These are phyloP conservation scores for Scutellaria barbata DNA, from an alignment of 257 asterid genomes.

Conservation along the genomic window DNA sequence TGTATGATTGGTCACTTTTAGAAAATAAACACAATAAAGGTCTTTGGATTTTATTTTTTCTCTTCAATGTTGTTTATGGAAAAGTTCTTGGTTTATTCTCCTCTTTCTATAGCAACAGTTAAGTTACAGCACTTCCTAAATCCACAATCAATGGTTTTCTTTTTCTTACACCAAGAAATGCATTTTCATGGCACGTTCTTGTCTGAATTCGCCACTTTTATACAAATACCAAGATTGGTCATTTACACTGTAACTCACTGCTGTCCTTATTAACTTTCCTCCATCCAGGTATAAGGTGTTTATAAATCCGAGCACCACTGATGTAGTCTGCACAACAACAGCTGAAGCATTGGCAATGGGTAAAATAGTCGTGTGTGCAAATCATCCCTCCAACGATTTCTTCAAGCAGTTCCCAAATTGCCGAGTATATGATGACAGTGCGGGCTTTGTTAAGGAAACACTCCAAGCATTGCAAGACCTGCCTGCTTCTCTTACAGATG, in stretches of 20 bases:
- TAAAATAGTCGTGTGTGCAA: conserved; percentile 90
- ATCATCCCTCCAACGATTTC: conserved; percentile 95
- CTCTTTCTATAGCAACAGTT: not conserved
- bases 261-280: conserved; percentile 5
- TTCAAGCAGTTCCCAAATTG: conserved; percentile 98
- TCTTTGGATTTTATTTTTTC: not conserved
- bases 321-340: conserved; percentile 96
- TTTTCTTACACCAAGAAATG: not conserved
- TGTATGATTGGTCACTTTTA: conserved; percentile 5
- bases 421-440: conserved; percentile 63
- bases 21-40: not conserved
- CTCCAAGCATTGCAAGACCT: conserved; percentile 67
- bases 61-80: not conserved
- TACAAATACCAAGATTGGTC: not conserved
- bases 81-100: not conserved
- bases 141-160: not conserved
- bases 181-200: conserved; percentile 19
- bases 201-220: not conserved
- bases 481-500: conserved; percentile 74
- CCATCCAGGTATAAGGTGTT: conserved; percentile 83
- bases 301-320: conserved; percentile 96
- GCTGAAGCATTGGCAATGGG: conserved; percentile 99
- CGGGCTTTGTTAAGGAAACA: conserved; percentile 80
- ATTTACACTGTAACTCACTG: conserved; percentile 19
- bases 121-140: conserved; percentile 14